These are phyloP conservation scores for Hemisphaericaspora xylofermentans DNA, from an alignment of 1,139 yeast genomes.

Conservation along the genomic window DNA sequence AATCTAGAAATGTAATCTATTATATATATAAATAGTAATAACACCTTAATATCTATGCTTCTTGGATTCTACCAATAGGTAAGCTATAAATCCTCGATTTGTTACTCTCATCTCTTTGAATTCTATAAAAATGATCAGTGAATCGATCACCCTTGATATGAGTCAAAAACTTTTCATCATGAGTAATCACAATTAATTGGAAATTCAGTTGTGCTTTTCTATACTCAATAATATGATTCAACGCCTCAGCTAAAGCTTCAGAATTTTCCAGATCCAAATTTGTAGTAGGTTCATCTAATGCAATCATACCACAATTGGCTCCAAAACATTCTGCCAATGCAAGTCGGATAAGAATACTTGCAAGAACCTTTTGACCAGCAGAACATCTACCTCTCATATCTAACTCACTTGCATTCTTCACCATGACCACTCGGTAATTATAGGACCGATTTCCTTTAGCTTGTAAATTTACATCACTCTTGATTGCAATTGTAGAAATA, in stretches of 20 bases:
- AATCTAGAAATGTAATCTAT: background rate
- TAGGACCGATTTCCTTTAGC: conserved; percentile 69
- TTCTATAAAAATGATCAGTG: conserved; percentile 85
- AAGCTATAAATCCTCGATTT: conserved; percentile 64
- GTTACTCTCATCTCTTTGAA: conserved; percentile 77
- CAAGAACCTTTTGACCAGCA: conserved; percentile 95
- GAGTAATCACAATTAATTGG: conserved; percentile 92
- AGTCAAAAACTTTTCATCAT: conserved; percentile 85
- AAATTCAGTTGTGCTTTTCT: conserved; percentile 82
- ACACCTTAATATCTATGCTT: conserved; percentile 16
- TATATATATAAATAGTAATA: background rate
- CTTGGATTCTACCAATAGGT: conserved; percentile 42
- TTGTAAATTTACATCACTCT: conserved; percentile 69
- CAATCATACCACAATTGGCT: conserved; percentile 89
- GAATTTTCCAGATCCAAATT: conserved; percentile 89
- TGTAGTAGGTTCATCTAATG: conserved; percentile 97
- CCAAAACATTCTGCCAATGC: conserved; percentile 98
- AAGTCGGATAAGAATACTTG: conserved; percentile 85
- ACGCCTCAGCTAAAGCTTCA: conserved; percentile 80
- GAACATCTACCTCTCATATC: conserved; percentile 99
- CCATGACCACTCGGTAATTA: conserved; percentile 94
- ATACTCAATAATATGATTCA: conserved; percentile 71
- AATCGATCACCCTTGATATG: conserved; percentile 84
- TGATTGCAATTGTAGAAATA: conserved; percentile 84
- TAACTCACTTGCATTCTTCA: conserved; percentile 83